Base-by-base conservation (phyloP, 345 rosid genomes). In the Heritiera littoralis region DNA sequence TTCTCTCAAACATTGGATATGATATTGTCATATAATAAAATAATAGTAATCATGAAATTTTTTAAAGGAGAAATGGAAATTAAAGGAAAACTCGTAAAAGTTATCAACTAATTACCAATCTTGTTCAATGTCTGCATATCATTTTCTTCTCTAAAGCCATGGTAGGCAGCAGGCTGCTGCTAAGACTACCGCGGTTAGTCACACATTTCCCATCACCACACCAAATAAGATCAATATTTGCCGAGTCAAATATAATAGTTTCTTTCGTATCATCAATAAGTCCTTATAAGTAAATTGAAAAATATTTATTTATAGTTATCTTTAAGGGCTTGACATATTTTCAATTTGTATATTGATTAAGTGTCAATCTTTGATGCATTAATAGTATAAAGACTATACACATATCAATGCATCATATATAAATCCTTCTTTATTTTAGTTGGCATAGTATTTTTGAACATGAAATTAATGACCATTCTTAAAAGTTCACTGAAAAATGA, bases 201-300 rank as follows among this genome's bases (percentile, higher is more conserved):
- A 35, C 61, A 32, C 76, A 72, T 54, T 54, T 11, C 48, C 76
- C 76, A 72, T 72, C 76, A 52, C 76, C 76, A 18, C 48, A 72
- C 76, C 76, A 72, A 54, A 72, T 45, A 52, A 72, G n/a, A 15
- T 52, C 46, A 52, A 61, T 52, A 52, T 17, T 61, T 72, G 75
- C 32, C 15, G 4, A 64, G n/a, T 32, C 5, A 32, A 30, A 30
- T 4, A 28, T 2, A 23, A 28, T 0, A 10, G 7, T 13, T 30
- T 32, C 5, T 28, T 30, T 11, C 40, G 0, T 23, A 23, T 23
- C 28, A 23, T 23, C 0, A 23, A 23, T 23, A 23, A 23, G 28
- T 23, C 28, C 28, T 23, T 23, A 23, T 23, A 23, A 23, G 28
- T 0, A 23, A 23, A 23, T 23, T 0, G 28, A 23, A 23, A 23